Percentiles rank a stretch among this genome's conserved stretches.
Evolutionary conservation across 2,329 filamentous ascomycete species (phyloP).

Genomic region (Botrytis medusae): DNA sequence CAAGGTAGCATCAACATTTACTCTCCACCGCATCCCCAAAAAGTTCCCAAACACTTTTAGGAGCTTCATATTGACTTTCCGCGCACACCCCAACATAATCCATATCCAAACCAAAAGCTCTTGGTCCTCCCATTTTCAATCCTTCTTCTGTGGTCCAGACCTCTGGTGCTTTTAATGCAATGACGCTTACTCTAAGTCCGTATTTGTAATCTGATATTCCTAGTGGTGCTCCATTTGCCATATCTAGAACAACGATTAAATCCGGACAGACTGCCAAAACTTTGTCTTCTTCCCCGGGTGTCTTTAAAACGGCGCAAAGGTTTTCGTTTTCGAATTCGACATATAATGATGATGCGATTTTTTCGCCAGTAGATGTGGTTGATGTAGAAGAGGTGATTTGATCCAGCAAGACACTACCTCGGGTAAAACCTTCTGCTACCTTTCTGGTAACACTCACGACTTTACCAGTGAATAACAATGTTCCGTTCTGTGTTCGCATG

Average conservation of each 20-base stretch:
- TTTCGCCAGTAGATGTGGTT: not conserved
- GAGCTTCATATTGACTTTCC: conserved; percentile 31
- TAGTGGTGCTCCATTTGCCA: conserved; percentile 49
- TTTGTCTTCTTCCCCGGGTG: conserved; percentile 26
- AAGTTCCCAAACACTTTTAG: conserved; percentile 38
- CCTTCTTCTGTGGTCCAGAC: conserved; percentile 48
- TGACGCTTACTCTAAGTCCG: conserved; percentile 51
- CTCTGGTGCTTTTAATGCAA: conserved; percentile 51
- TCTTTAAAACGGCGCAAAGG: conserved; percentile 31
- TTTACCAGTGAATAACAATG: conserved; percentile 37
- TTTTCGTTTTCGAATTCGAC: conserved; percentile 40
- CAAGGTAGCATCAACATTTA: not conserved
- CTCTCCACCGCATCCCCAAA: conserved; percentile 25
- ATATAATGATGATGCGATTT: conserved; percentile 14
- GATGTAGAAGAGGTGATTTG: conserved; percentile 20
- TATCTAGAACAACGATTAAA: conserved; percentile 44
- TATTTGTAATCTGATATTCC: conserved; percentile 53
- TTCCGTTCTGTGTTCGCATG: conserved; percentile 34
- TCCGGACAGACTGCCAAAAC: conserved; percentile 37
- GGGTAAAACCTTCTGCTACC: conserved; percentile 36
- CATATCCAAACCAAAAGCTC: conserved; percentile 42
- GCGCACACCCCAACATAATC: conserved; percentile 32
- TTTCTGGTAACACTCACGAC: conserved; percentile 35
- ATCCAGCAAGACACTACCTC: conserved; percentile 35
- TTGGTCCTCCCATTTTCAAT: conserved; percentile 44